phyloP scores from a whole-genome alignment of 192 early-diverging fungal genomes.

The Gaertneriomyces semiglobifer region DNA sequence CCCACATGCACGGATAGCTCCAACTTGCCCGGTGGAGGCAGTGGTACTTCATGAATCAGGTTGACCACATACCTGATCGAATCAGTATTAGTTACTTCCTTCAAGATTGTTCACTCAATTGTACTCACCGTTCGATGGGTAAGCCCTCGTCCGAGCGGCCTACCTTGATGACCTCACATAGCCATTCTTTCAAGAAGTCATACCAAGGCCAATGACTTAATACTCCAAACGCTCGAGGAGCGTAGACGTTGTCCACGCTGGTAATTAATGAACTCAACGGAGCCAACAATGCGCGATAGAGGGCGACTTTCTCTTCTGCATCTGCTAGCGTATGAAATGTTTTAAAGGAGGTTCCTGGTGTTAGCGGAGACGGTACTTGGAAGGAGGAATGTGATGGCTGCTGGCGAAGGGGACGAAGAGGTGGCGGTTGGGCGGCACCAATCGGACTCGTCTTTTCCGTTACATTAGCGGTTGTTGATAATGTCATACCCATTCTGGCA shows the following conservation, averaged over 20 bases:
- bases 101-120: too few relatives aligned
- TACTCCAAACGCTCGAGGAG: slow-evolving; percentile 65
- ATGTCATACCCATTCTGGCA: slow-evolving; percentile 24
- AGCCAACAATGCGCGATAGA: slow-evolving; percentile 62
- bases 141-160: slow-evolving; percentile 52
- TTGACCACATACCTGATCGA: slow-evolving; percentile 57
- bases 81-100: too few relatives aligned
- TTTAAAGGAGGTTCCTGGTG: neutral
- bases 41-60: slow-evolving; percentile 66
- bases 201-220: slow-evolving; percentile 71
- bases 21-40: slow-evolving; percentile 77
- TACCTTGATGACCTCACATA: slow-evolving; percentile 57
- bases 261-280: slow-evolving; percentile 55
- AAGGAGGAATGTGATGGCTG: neutral
- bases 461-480: neutral
- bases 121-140: too few relatives aligned
- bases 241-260: slow-evolving; percentile 61
- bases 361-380: neutral
- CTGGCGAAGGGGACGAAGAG: too few relatives aligned
- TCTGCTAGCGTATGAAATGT: slow-evolving; percentile 33
- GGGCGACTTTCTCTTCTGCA: slow-evolving; percentile 64
- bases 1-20: slow-evolving; percentile 71
- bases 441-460: neutral
- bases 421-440: neutral
- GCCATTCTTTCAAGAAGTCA: slow-evolving; percentile 73